Conservation (phyloP, 2,329 filamentous ascomycete genomes). For the Arthrobotrys sphaeroides region DNA sequence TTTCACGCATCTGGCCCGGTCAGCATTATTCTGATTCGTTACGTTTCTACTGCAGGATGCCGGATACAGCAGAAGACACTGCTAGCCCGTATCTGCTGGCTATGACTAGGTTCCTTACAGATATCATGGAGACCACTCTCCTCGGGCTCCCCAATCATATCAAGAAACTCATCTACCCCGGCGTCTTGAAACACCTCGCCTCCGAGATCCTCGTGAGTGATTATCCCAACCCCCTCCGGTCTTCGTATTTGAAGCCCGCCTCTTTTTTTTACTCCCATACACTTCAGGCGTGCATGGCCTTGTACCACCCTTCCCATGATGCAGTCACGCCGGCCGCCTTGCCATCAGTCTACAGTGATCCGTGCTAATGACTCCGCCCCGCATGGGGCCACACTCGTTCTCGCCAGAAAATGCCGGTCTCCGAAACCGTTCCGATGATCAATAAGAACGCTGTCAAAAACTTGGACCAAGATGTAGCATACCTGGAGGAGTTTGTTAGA, state of each 20-base stretch:
- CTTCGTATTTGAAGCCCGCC: conserved; percentile 2
- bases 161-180: conserved; percentile 97
- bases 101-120: conserved; percentile 87
- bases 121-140: conserved; percentile 95
- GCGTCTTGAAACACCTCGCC: conserved; percentile 89
- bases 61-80: conserved; percentile 69
- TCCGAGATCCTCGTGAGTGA: conserved; percentile 78
- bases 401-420: conserved; percentile 76
- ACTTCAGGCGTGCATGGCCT: conserved; percentile 48
- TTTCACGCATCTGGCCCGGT: not conserved
- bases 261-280: conserved; percentile 17
- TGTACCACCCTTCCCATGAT: conserved; percentile 53
- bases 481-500: conserved; percentile 85
- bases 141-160: conserved; percentile 93
- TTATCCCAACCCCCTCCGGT: conserved; percentile 37
- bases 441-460: conserved; percentile 85
- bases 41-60: conserved; percentile 63
- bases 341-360: conserved; percentile 32
- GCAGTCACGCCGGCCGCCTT: conserved; percentile 53
- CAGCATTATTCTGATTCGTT: conserved; percentile 13
- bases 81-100: conserved; percentile 96
- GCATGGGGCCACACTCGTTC: conserved; percentile 31
- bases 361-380: conserved; percentile 46
- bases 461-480: conserved; percentile 82
- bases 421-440: conserved; percentile 81